Percentiles rank a stretch among this genome's conserved stretches.
These are phyloP conservation scores for Melampsora larici-populina DNA, from an alignment of 1,284 basidiomycete species.

Conservation along the genomic window DNA sequence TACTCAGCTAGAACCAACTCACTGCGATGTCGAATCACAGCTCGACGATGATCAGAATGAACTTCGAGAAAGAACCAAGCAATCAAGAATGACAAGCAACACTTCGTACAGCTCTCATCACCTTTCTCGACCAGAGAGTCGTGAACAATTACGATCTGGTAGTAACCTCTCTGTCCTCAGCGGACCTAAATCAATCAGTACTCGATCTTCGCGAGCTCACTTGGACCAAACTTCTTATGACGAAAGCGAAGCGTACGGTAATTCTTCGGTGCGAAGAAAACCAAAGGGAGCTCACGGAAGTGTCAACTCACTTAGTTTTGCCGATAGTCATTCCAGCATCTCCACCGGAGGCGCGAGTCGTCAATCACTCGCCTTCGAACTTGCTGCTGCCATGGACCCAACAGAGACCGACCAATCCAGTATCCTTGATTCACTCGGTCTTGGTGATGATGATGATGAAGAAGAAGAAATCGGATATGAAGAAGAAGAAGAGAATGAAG, in stretches of 20 bases:
- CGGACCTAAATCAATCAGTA: neutral
- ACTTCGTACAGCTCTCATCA: neutral
- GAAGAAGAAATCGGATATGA: constrained; percentile 10
- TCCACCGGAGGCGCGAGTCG: constrained; percentile 13
- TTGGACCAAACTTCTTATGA: neutral
- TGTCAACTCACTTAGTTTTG: neutral
- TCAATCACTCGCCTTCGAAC: constrained; percentile 40
- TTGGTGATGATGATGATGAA: constrained; percentile 24
- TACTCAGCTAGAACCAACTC: neutral
- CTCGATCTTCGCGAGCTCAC: neutral
- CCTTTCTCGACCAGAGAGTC: neutral
- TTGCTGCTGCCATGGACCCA: constrained; percentile 43
- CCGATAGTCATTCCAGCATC: neutral
- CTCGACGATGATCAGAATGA: neutral
- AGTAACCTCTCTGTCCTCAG: neutral
- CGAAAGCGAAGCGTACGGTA: neutral
- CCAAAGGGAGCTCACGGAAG: constrained; percentile 1
- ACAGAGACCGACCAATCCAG: constrained; percentile 30
- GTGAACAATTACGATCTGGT: constrained; percentile 1
- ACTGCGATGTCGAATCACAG: neutral
- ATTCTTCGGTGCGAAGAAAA: neutral
- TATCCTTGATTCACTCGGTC: constrained; percentile 31
- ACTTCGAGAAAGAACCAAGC: neutral
- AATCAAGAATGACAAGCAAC: neutral
- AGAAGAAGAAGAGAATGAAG: neutral